A percentile compares a stretch with the other conserved stretches of the same genome.
phyloP scores from a whole-genome alignment of 306 rosid genomes.

The Cajanus cajan region DNA sequence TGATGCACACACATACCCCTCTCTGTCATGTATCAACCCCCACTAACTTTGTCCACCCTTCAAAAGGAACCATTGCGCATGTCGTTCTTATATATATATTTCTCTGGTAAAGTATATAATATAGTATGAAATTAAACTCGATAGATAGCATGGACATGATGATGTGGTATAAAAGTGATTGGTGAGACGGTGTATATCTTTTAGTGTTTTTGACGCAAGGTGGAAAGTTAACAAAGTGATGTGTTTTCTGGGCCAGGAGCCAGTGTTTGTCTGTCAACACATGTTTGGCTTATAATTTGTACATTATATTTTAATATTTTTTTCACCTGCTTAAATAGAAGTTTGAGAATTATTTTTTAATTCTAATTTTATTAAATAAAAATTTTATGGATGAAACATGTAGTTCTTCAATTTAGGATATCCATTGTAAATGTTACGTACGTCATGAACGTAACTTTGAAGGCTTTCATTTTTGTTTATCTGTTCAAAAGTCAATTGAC shows the following conservation, averaged over 20 bases:
- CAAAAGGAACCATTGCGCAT: conserved; percentile 29
- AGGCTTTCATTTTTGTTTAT: neutral
- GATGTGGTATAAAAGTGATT: conserved; percentile 40
- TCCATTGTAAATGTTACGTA: neutral
- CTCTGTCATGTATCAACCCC: conserved; percentile 36
- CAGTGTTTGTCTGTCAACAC: neutral
- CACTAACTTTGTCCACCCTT: conserved; percentile 40
- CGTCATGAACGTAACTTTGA: neutral
- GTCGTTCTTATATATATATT: conserved; percentile 23
- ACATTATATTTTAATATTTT: neutral
- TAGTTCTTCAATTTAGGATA: neutral
- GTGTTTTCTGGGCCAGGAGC: conserved; percentile 27
- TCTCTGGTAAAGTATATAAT: conserved; percentile 13
- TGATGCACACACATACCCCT: conserved; percentile 26
- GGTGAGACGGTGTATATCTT: conserved; percentile 12
- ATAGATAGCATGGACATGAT: conserved; percentile 24
- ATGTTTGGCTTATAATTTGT: neutral
- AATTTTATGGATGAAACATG: neutral
- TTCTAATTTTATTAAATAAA: neutral
- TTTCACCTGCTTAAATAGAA: neutral
- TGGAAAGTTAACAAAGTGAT: neutral
- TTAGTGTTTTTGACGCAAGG: conserved; percentile 14
- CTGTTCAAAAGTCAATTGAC: neutral
- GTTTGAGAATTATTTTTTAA: neutral
- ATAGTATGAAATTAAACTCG: neutral